Evolutionary conservation across 129 eudicot species (phyloP).

Genomic region (Centaurea solstitialis): DNA sequence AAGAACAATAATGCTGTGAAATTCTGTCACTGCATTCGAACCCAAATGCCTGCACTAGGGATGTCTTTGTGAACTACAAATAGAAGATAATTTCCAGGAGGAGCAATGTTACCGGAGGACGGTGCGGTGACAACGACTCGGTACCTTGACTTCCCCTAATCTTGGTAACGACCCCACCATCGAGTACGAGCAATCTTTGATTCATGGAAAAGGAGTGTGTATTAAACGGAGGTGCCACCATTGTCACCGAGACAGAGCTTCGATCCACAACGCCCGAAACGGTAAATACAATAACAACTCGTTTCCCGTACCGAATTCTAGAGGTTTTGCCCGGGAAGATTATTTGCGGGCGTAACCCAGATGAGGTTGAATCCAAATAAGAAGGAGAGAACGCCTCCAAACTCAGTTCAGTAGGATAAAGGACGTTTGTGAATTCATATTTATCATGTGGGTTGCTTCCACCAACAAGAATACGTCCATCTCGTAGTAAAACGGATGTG

Average conservation of each 20-base stretch:
- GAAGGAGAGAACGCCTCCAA: constrained; percentile 70
- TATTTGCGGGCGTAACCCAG: constrained; percentile 44
- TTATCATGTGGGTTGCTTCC: constrained; percentile 62
- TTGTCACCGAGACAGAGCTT: constrained; percentile 40
- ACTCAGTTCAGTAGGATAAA: constrained; percentile 59
- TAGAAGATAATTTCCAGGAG: constrained; percentile 55
- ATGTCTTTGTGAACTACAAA: constrained; percentile 62
- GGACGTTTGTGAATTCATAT: constrained; percentile 50
- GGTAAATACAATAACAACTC: constrained; percentile 28
- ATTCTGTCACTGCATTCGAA: constrained; percentile 36
- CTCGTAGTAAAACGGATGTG: constrained; percentile 42
- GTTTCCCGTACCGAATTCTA: constrained; percentile 29
- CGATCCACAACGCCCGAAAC: constrained; percentile 27
- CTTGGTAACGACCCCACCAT: constrained; percentile 5
- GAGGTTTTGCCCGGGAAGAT: constrained; percentile 31
- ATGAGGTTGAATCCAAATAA: constrained; percentile 36
- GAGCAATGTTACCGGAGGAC: constrained; percentile 45
- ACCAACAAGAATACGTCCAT: constrained; percentile 58
- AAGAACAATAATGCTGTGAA: not conserved
- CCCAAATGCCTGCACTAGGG: constrained; percentile 71
- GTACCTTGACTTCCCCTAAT: constrained; percentile 16
- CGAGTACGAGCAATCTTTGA: constrained; percentile 57
- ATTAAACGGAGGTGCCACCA: constrained; percentile 65
- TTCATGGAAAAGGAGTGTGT: constrained; percentile 81
- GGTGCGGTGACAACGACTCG: constrained; percentile 40